Percentiles rank a stretch among this genome's conserved stretches.
Conservation (phyloP, 345 rosid species). For the Eucalyptus cladocalyx region DNA sequence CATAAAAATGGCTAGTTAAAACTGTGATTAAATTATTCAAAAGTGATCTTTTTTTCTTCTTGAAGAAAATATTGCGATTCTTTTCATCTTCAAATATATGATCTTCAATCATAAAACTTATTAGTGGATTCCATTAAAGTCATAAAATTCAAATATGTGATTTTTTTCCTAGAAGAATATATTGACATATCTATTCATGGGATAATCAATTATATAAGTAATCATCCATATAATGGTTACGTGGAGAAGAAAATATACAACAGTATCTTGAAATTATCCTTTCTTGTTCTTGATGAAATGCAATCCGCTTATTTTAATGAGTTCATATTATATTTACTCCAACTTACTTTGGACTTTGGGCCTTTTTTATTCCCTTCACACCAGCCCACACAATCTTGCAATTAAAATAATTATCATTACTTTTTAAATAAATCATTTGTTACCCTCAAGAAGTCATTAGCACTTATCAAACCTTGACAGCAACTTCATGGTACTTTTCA, state of each 20-base stretch:
- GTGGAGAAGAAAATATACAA: not conserved
- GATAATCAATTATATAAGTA: not conserved
- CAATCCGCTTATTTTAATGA: not conserved
- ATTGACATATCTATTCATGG: not conserved
- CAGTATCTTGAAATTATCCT: not conserved
- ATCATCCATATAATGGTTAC: not conserved
- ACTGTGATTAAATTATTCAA: not conserved
- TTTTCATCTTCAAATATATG: not conserved
- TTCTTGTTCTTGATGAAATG: not conserved
- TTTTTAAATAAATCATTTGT: not conserved
- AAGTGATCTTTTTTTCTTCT: not conserved
- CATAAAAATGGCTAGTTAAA: not conserved
- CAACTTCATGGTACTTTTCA: not conserved
- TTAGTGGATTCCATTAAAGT: not conserved
- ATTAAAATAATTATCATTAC: not conserved
- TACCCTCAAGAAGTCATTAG: not conserved
- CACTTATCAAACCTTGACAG: not conserved
- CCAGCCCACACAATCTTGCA: not conserved
- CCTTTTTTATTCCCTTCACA: not conserved
- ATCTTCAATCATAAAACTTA: not conserved
- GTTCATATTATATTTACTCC: not conserved
- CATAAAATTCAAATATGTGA: not conserved
- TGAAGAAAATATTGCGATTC: not conserved
- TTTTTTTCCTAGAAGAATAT: not conserved
- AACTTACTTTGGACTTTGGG: not conserved